A percentile compares a stretch with the other conserved stretches of the same genome.
Evolutionary conservation across 768 basidiomycete species (phyloP).

Genomic region (Boletus sp.): DNA sequence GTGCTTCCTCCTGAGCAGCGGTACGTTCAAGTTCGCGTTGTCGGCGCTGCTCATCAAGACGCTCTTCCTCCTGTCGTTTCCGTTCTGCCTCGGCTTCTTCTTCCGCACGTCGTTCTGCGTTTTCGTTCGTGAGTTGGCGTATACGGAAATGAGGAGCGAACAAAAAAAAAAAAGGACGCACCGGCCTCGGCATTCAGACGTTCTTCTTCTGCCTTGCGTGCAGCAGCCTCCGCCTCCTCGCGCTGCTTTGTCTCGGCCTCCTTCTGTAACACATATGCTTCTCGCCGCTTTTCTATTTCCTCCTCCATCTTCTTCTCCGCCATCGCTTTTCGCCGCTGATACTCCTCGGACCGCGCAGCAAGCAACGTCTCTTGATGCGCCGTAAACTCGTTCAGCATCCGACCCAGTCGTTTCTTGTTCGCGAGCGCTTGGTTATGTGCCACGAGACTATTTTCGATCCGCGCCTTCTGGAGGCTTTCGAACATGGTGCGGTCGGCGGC

Average conservation of each 20-base stretch:
- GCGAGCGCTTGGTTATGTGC: slow-evolving; percentile 65
- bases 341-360: slow-evolving; percentile 61
- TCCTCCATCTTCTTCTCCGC: slow-evolving; percentile 72
- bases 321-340: slow-evolving; percentile 45
- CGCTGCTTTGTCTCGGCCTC: slow-evolving; percentile 40
- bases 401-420: slow-evolving; percentile 68
- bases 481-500: slow-evolving; percentile 69
- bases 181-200: slow-evolving; percentile 49
- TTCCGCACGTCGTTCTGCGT: slow-evolving; percentile 50
- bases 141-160: background rate
- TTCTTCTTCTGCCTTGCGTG: slow-evolving; percentile 36
- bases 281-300: slow-evolving; percentile 75
- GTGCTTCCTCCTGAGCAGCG: slow-evolving; percentile 51
- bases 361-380: slow-evolving; percentile 51
- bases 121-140: background rate
- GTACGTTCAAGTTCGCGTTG: slow-evolving; percentile 50
- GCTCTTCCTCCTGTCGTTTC: slow-evolving; percentile 64
- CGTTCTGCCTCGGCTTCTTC: slow-evolving; percentile 53
- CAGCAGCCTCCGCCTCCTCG: slow-evolving; percentile 25
- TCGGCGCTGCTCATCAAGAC: slow-evolving; percentile 45
- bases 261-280: slow-evolving; percentile 56
- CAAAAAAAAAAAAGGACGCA: slow-evolving; percentile 27
- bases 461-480: slow-evolving; percentile 53
- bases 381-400: slow-evolving; percentile 72
- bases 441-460: slow-evolving; percentile 50